Conservation (phyloP, 176 grass and related monocot species). For the Bonia amplexicaulis region DNA sequence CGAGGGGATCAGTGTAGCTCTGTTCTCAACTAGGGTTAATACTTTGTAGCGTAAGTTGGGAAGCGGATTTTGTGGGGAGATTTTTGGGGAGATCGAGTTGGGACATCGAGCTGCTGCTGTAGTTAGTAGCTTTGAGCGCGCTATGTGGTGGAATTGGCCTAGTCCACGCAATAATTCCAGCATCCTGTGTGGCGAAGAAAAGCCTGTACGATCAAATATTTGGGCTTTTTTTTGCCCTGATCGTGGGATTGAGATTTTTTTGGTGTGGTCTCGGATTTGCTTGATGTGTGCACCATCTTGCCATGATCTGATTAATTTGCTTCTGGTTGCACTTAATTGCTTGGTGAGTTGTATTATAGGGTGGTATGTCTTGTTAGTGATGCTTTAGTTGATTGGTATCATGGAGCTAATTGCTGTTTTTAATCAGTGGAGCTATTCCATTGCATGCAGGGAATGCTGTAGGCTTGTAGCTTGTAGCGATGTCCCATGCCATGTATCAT, state of each 20-base stretch:
- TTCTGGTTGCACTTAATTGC: not conserved
- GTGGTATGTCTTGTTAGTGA: slow-evolving; percentile 5
- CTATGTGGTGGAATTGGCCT: not conserved
- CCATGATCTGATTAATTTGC: not conserved
- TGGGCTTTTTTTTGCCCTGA: not conserved
- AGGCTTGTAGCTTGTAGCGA: not conserved
- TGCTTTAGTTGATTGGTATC: not conserved
- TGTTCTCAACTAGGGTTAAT: slow-evolving; percentile 37
- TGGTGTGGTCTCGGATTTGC: not conserved
- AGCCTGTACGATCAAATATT: not conserved
- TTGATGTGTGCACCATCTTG: not conserved
- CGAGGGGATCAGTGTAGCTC: not conserved
- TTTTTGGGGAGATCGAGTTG: not conserved
- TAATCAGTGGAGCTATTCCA: not conserved
- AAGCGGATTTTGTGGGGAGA: not conserved
- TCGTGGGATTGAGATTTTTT: not conserved
- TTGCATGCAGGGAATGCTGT: not conserved
- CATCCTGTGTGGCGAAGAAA: not conserved
- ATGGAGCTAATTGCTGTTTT: not conserved
- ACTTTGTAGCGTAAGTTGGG: slow-evolving; percentile 5
- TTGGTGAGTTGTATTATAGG: not conserved
- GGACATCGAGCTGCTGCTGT: not conserved
- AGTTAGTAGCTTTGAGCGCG: not conserved
- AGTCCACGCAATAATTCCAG: not conserved
- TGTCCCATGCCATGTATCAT: not conserved